A percentile compares a stretch with the other conserved stretches of the same genome.
Evolutionary conservation across 164 flowering plant species (phyloP).

Genomic region (Buxus sempervirens): DNA sequence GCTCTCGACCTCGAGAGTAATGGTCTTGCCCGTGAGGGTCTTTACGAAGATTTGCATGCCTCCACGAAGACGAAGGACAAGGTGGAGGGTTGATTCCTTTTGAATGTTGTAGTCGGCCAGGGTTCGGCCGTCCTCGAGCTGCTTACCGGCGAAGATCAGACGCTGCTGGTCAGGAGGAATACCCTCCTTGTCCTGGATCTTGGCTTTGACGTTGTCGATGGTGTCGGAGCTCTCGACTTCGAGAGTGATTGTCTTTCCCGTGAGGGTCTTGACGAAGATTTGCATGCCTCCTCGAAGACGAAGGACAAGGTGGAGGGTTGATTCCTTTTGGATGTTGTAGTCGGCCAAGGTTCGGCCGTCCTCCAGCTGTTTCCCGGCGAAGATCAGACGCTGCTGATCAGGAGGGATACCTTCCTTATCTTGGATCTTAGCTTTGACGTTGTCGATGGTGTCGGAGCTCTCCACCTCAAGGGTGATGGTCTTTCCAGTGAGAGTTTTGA

Average conservation of each 20-base stretch:
- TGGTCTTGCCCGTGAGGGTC: neutral
- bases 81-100: slow-evolving; percentile 43
- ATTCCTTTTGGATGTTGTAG: slow-evolving; percentile 66
- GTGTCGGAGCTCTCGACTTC: slow-evolving; percentile 35
- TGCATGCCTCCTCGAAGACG: slow-evolving; percentile 23
- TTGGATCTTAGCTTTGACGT: slow-evolving; percentile 61
- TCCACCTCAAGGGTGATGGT: neutral
- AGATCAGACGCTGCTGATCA: slow-evolving; percentile 59
- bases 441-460: slow-evolving; percentile 58
- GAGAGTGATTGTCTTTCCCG: neutral
- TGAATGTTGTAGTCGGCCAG: slow-evolving; percentile 70
- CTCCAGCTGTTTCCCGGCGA: slow-evolving; percentile 67
- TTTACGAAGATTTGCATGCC: slow-evolving; percentile 8
- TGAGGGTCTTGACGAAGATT: neutral
- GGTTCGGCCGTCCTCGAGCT: slow-evolving; percentile 59
- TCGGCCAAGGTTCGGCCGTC: slow-evolving; percentile 63
- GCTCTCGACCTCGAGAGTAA: neutral
- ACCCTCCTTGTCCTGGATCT: slow-evolving; percentile 65
- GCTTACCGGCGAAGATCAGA: slow-evolving; percentile 63
- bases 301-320: slow-evolving; percentile 28
- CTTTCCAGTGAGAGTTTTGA: neutral
- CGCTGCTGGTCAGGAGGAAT: slow-evolving; percentile 66
- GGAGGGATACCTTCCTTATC: slow-evolving; percentile 68
- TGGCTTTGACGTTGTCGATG: slow-evolving; percentile 64
- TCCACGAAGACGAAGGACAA: slow-evolving; percentile 27